Evolutionary conservation across 495 filamentous ascomycete species (phyloP).

Genomic region (Massariosphaeria phaeospora): DNA sequence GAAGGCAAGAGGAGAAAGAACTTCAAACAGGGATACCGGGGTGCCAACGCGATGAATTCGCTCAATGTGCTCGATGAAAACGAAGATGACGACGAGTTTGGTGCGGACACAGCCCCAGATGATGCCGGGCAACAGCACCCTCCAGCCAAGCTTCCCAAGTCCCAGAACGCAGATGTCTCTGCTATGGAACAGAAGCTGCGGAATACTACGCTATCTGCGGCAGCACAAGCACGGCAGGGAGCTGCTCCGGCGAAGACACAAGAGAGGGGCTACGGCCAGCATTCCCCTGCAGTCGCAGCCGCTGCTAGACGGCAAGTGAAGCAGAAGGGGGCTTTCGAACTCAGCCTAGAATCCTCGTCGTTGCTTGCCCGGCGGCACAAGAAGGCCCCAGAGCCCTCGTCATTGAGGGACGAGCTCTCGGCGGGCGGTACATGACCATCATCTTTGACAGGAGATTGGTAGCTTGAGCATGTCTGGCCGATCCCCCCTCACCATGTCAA

Average conservation of each 20-base stretch:
- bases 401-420: slow-evolving; percentile 30
- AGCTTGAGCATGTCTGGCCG: slow-evolving; percentile 2
- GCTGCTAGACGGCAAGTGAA: slow-evolving; percentile 74
- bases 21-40: slow-evolving; percentile 65
- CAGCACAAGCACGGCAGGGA: slow-evolving; percentile 57
- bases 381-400: slow-evolving; percentile 38
- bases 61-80: slow-evolving; percentile 67
- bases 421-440: slow-evolving; percentile 17
- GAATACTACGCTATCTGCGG: slow-evolving; percentile 65
- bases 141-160: slow-evolving; percentile 64
- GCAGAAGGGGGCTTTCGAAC: slow-evolving; percentile 73
- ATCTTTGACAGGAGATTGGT: slow-evolving; percentile 14
- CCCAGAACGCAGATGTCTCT: slow-evolving; percentile 59
- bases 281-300: slow-evolving; percentile 68
- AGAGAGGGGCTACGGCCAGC: slow-evolving; percentile 73
- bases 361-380: slow-evolving; percentile 72
- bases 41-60: slow-evolving; percentile 47
- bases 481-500: background rate
- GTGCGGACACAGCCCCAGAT: slow-evolving; percentile 49
- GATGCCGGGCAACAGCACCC: slow-evolving; percentile 46
- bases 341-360: slow-evolving; percentile 84
- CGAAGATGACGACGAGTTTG: slow-evolving; percentile 57
- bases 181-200: slow-evolving; percentile 82
- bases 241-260: slow-evolving; percentile 45
- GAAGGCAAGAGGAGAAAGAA: slow-evolving; percentile 85